Conservation (phyloP, 208 protist species). For the Leishmania tropica region DNA sequence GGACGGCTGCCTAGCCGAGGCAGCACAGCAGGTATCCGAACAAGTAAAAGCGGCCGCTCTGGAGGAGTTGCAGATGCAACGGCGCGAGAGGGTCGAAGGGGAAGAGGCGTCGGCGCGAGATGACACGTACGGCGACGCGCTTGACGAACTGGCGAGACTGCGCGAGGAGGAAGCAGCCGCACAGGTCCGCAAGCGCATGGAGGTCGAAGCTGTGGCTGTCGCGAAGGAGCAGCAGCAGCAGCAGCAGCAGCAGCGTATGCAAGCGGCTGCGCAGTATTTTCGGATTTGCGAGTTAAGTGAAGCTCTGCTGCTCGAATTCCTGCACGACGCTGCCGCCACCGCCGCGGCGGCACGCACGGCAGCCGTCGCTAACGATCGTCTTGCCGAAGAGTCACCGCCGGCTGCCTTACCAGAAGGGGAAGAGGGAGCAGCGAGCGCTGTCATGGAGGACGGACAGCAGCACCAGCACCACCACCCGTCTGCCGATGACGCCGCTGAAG, state of each 20-base stretch:
- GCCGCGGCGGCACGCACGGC: background rate
- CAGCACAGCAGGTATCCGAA: background rate
- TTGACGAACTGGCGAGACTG: background rate
- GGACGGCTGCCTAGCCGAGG: background rate
- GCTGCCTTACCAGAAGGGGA: background rate
- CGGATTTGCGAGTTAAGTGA: background rate
- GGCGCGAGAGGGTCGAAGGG: background rate
- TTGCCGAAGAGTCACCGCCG: background rate
- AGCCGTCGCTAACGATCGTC: background rate
- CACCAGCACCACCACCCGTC: background rate
- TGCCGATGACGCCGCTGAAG: background rate
- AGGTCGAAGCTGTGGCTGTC: background rate
- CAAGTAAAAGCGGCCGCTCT: background rate
- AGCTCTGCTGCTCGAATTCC: background rate
- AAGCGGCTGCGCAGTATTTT: background rate
- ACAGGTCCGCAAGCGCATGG: background rate
- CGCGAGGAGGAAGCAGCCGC: background rate
- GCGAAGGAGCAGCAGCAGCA: background rate
- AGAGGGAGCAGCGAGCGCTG: no score
- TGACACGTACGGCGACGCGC: background rate
- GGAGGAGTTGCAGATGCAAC: background rate
- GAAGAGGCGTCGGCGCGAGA: background rate
- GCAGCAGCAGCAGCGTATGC: background rate
- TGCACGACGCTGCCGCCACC: background rate
- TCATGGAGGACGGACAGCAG: background rate